Evolutionary conservation across 768 basidiomycete species (phyloP).

Genomic region (Pisolithus marmoratus): DNA sequence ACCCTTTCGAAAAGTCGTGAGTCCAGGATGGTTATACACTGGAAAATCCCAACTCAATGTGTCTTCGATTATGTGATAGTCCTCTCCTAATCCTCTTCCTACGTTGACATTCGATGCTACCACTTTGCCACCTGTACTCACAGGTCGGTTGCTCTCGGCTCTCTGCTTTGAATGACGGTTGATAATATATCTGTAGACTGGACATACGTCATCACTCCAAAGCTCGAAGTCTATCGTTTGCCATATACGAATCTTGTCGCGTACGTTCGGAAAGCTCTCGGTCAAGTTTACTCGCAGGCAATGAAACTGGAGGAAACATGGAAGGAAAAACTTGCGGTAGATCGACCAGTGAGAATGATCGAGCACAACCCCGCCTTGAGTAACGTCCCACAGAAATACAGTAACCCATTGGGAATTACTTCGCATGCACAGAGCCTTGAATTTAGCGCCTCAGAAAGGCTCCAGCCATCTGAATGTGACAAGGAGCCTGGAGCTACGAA

Average conservation of each 20-base stretch:
- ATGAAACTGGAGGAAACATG: slow-evolving; percentile 10
- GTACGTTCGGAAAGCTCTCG: slow-evolving; percentile 17
- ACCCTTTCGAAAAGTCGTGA: not conserved
- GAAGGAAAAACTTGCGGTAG: slow-evolving; percentile 1
- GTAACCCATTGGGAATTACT: not conserved
- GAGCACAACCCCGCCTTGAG: not conserved
- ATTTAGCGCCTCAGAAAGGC: too few species aligned
- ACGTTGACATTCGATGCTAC: not conserved
- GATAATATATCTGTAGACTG: slow-evolving; percentile 15
- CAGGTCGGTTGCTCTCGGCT: slow-evolving; percentile 11
- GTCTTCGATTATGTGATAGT: not conserved
- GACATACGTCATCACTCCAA: slow-evolving; percentile 24
- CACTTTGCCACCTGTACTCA: slow-evolving; percentile 3
- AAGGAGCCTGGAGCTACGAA: too few species aligned
- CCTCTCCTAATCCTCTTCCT: not conserved
- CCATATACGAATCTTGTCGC: slow-evolving; percentile 19
- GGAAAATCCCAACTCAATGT: not conserved
- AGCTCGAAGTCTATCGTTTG: slow-evolving; percentile 18
- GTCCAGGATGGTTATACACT: not conserved
- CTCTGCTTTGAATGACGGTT: not conserved
- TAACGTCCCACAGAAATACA: not conserved
- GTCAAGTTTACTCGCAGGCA: slow-evolving; percentile 6
- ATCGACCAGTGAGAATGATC: not conserved
- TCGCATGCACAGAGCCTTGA: not conserved
- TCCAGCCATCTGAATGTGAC: too few species aligned